Conservation (phyloP, 371 early-diverging fungal species). For the Syncephalastrum racemosum region DNA sequence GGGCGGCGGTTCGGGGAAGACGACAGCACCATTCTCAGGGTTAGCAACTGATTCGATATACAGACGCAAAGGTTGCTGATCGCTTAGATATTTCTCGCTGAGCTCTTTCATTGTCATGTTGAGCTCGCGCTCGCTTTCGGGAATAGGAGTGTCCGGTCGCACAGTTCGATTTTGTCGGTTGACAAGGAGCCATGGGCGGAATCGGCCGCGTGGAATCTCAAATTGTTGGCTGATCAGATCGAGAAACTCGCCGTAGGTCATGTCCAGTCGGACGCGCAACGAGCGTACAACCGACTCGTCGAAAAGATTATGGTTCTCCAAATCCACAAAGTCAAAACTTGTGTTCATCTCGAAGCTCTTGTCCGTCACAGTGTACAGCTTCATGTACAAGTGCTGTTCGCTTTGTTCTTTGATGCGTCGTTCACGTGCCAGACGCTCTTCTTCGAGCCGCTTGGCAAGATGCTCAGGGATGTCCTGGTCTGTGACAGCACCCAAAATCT, state of each 20-base stretch:
- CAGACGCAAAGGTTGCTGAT: constrained; percentile 18
- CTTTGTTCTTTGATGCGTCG: constrained; percentile 58
- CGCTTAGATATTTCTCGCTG: constrained; percentile 15
- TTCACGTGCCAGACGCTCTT: constrained; percentile 54
- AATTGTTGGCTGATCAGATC: constrained; percentile 26
- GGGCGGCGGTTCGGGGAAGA: constrained; percentile 20
- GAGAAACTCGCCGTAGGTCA: constrained; percentile 35
- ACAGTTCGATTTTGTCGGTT: constrained; percentile 90
- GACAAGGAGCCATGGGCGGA: constrained; percentile 87
- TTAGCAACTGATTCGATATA: constrained; percentile 21
- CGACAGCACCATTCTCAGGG: constrained; percentile 14
- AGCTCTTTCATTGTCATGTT: constrained; percentile 25
- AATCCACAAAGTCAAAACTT: constrained; percentile 77
- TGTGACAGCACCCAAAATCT: constrained; percentile 66
- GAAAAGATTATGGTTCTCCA: constrained; percentile 25
- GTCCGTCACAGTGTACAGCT: constrained; percentile 57
- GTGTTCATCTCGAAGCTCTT: constrained; percentile 65
- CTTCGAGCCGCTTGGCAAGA: constrained; percentile 61
- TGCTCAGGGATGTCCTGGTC: constrained; percentile 76
- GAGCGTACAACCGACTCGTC: constrained; percentile 15
- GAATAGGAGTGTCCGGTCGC: constrained; percentile 67
- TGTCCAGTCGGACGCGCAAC: constrained; percentile 28
- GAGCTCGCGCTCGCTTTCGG: constrained; percentile 7
- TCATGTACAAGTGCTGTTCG: constrained; percentile 68
- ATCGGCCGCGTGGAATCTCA: constrained; percentile 42